Evolutionary conservation across 139 green algal genomes (phyloP).

Genomic region (Volvox reticuliferus): DNA sequence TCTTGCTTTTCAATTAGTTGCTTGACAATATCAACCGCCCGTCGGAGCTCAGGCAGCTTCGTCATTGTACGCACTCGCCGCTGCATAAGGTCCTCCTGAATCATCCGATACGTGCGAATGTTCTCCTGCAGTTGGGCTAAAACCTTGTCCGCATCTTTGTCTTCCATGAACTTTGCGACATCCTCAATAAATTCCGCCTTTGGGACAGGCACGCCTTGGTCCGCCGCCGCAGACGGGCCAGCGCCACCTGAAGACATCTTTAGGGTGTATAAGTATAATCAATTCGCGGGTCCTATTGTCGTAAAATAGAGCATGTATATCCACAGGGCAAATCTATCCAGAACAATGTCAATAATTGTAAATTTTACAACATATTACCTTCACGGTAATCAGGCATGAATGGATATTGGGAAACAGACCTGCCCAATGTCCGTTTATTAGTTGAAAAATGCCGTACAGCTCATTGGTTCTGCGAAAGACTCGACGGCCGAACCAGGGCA

Average conservation of each 20-base stretch:
- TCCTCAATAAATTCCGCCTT: conserved; percentile 74
- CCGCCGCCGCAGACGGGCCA: neutral
- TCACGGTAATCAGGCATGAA: too few relatives aligned
- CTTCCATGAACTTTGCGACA: conserved; percentile 61
- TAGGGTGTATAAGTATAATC: too few relatives aligned
- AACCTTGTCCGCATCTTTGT: conserved; percentile 55
- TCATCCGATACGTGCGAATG: conserved; percentile 55
- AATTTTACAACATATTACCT: too few relatives aligned
- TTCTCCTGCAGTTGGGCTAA: conserved; percentile 63
- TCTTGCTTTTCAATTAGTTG: conserved; percentile 51
- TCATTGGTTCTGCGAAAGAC: too few relatives aligned
- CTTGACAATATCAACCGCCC: conserved; percentile 71
- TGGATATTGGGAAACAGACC: too few relatives aligned
- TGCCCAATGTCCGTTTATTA: too few relatives aligned
- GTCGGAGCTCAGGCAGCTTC: conserved; percentile 73
- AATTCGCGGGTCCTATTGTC: too few relatives aligned
- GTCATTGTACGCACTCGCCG: conserved; percentile 56
- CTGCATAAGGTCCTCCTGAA: conserved; percentile 68
- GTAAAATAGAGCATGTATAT: too few relatives aligned
- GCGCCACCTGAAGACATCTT: conserved; percentile 2
- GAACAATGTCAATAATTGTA: too few relatives aligned
- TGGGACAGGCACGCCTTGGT: conserved; percentile 20
- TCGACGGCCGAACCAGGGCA: too few relatives aligned
- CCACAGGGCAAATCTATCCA: too few relatives aligned
- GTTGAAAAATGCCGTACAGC: too few relatives aligned